Evolutionary conservation across 306 rosid genomes (phyloP), one percentile per base, ranked within the genome.

Genomic region (Astragalus membranaceus): DNA sequence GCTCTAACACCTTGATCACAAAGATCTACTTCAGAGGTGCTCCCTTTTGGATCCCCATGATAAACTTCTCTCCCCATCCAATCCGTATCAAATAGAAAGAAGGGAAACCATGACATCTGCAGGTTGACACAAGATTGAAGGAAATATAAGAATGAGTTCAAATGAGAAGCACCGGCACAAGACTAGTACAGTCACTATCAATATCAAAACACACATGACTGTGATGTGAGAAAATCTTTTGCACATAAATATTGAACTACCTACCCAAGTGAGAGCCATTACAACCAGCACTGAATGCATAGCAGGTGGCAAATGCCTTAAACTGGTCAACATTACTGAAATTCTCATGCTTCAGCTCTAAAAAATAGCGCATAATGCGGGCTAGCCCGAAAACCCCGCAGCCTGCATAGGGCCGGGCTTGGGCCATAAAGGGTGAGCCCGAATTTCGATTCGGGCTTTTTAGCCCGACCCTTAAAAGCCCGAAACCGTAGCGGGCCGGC

Each of bases 61-160:
- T 85, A 91, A 76, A 94, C 99, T 81, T 94, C 99, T 77, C 97
- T 89, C 54, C 99, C 99, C 99, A 94, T 95, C 99, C 99, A 92
- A 86, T 92, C 98, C 76, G 98, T 92, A 76, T 92, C 98, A 53
- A 92, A 92, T 64, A 92, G 87, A 85, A 92, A 92, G 89, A 92
- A 92, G 37, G 98, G 98, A 84, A 92, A 94, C 97, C 98, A 94
- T 66, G 98, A 90, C 65, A 88, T 67, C 98, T 94, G 90, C 88
- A 81, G 13, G 70, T 35, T 43, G 39, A 51, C 72, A 67, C n/a
- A 63, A 14, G 49, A 69, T 71, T 30, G 32, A 43, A 78, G 75
- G 17, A 30, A 68, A 50, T 57, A 75, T 55, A 55, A 66, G 62
- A 72, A 59, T 35, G 72, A 48, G 59, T 60, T 72, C 69, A 74